Evolutionary conservation across 164 flowering plant species (phyloP), one percentile per base, ranked within the genome.

Genomic region (grape (Vitis vinifera)): DNA sequence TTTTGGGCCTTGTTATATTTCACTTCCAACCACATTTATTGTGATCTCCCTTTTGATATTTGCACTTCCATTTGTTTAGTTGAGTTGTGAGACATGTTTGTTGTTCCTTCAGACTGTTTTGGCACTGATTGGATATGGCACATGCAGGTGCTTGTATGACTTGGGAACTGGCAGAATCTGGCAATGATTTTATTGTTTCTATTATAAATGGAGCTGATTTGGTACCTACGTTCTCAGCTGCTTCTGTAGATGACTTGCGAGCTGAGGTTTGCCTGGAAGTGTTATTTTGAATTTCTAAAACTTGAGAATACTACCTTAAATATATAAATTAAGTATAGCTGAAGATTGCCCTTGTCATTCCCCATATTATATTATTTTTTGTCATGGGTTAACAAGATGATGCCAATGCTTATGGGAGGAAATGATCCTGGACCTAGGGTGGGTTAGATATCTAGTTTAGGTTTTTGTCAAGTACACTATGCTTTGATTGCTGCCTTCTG

Each of bases 111-210:
- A 52, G 59, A 49, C 29, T 51, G 10, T 50, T 58, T 31, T 63
- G 10, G 37, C 50, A 51, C 71, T 77, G 69, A 79, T 61, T 62
- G 29, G 47, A 17, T 64, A 30, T 66, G 12, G 51, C 50, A 29
- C 30, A 15, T 84, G 81, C 90, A 94, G 98, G 91, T 84, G 97
- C 98, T 63, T 94, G 97, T 77, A 94, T 94, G 95, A 91, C 97
- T 52, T 92, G 95, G 98, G 98, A 94, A 64, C 80, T 94, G 83
- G 98, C 98, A 17, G 97, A 94, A 66, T 94, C 98, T 8, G 97
- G 98, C 72, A 78, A 64, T 73, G 79, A 83, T 44, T 89, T 92
- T 63, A 84, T 94, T 71, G 86, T 89, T 30, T 81, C 97, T 52
- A 89, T 94, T 44, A 88, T 94, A 65, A 94, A 92, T 85, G 98